Base-by-base conservation (phyloP, 1,284 basidiomycete genomes). In the Naganishia sp. region DNA sequence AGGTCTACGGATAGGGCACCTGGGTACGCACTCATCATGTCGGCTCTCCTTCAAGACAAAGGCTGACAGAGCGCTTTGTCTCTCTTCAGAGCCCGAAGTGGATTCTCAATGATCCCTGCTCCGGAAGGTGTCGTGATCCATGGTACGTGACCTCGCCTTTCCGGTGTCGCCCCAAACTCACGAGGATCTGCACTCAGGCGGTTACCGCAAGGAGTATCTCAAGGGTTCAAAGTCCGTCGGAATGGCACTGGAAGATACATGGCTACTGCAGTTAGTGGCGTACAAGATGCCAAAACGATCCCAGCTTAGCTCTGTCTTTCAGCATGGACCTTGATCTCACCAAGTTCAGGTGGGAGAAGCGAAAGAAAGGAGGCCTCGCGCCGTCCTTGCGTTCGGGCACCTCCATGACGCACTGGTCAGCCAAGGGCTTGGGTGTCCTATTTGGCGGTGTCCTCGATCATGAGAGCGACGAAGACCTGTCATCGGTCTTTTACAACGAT, bases 401-500 rank as follows among this genome's bases (percentile, higher is more conserved):
- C 45, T 72, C 72, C 2, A 76, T 77, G 76, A 71, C 75, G 1
- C 64, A 72, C 31, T 76, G 75, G 13, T 76, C 84, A 15, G 86
- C 84, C 70, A 83, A 77, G 58, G 72, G 81, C 31, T 88, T 86
- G 73, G 92, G 92, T 1, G 82, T 96, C 1, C 79, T 94, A 57
- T 97, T 96, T 73, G 94, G 93, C 15, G 94, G 94, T 6, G 94
- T 96, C 0, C 89, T 88, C 6, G 94, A 97, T 72, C 89, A 92
- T 68, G 94, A 96, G 73, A 87, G 84, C 67, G 94, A 96, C 75
- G 94, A 96, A 75, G 88, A 85, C 1, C 79, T 97, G 72, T 89
- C 92, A 68, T 90, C 88, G 70, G 83, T 88, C 0, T 94, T 94
- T 74, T 90, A 88, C 82, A 91, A 92, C 69, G 91, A 93, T 72